Evolutionary conservation across 1,139 yeast species (phyloP), one percentile per base, ranked within the genome.

Genomic region (Suhomyces yuchorum): DNA sequence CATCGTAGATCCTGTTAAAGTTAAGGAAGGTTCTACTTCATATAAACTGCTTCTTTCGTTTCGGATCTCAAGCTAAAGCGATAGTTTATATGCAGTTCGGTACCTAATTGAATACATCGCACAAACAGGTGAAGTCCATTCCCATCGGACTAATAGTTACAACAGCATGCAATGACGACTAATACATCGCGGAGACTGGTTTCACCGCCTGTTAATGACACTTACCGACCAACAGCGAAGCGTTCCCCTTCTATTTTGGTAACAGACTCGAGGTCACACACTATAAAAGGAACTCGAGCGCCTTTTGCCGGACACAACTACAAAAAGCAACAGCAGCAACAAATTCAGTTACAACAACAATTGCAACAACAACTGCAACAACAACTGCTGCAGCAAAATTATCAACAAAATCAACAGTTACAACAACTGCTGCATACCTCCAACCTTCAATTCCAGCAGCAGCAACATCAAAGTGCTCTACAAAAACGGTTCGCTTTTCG

Each of bases 201-300:
- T 15, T 42, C 52, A 14, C 46, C 51, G 15, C 46, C 48, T 19
- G 24, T 24, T 3, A 14, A 17, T 12, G 48, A 46, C 9, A 39
- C 18, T 3, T 64, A 66, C 51, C 67, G 81, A 47, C 86, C 91
- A 7, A 84, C 89, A 3, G 91, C 95, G n/a, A 87, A 87, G 58
- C 71, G 97, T 57, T 87, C 97, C 23, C 97, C 98, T 6, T 89
- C 97, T 1, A 92, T 92, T 61, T 74, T 92, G 47, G 98, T 92
- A 34, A 92, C 97, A 0, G 98, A 92, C 68, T 82, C 87, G 3
- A 75, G 98, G 53, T 80, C 82, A 45, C 77, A 81, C 44, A 77
- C 66, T 15, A 57, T 78, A 19, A 77, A 78, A 49, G 81, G 87
- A 9, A 72, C 82, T 15, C 70, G 89, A 49, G 97, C 97, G 0